A percentile compares a stretch with the other conserved stretches of the same genome.
phyloP scores from a whole-genome alignment of 345 rosid species.

The Eutrema japonicum region DNA sequence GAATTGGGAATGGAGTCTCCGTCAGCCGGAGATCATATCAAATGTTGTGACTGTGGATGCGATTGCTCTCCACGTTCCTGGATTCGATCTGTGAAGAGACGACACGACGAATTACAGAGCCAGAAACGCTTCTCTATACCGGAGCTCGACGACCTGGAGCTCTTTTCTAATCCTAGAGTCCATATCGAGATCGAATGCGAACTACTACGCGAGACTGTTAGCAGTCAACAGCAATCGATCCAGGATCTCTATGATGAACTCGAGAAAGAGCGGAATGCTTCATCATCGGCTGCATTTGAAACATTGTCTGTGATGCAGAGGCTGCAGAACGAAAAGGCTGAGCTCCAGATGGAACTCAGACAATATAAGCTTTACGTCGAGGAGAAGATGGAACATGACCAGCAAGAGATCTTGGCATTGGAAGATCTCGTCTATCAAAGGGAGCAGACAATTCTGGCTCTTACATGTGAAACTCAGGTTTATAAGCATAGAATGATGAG shows the following conservation, averaged over 20 bases:
- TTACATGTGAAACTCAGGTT: constrained; percentile 81
- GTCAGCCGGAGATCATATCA: constrained; percentile 41
- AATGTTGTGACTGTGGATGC: constrained; percentile 70
- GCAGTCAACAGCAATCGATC: constrained; percentile 70
- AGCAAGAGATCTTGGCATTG: constrained; percentile 66
- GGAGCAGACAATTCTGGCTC: constrained; percentile 78
- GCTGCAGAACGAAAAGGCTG: constrained; percentile 82
- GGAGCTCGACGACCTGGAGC: constrained; percentile 45
- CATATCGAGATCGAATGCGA: constrained; percentile 77
- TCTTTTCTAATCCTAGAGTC: constrained; percentile 60
- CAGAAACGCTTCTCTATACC: constrained; percentile 52
- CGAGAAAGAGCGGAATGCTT: constrained; percentile 88
- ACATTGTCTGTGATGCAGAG: constrained; percentile 88
- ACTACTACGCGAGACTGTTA: constrained; percentile 76
- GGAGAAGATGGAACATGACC: constrained; percentile 75
- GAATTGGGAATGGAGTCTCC: constrained; percentile 54
- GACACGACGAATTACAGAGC: constrained; percentile 57
- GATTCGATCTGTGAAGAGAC: constrained; percentile 72
- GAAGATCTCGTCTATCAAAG: constrained; percentile 71
- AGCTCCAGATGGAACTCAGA: constrained; percentile 76
- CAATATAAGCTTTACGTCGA: constrained; percentile 72
- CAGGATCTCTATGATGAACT: constrained; percentile 76
- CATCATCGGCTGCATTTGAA: constrained; percentile 76
- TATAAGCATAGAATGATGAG: constrained; percentile 98
- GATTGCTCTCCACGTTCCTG: constrained; percentile 55